Base-by-base conservation (phyloP, 805 yeast species). In the Dipodascus geniculatus region DNA sequence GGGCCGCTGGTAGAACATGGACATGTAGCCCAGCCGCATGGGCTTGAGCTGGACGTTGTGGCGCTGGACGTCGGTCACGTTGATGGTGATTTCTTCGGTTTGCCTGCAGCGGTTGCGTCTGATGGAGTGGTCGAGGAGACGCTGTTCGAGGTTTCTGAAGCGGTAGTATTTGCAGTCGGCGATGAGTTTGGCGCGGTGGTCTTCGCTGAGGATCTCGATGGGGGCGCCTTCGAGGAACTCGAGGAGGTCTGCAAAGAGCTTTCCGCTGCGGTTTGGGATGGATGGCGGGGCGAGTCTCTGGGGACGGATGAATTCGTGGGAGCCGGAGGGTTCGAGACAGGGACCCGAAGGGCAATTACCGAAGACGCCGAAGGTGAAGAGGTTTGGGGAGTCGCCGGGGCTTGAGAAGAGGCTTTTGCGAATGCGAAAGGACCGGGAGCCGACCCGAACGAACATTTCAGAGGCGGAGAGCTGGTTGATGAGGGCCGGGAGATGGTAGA, bases 131-230 rank as follows among this genome's bases (percentile, higher is more conserved):
- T 76, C 75, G n/a, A 85, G 66, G 22, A 89, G 64, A 55, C 74
- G 68, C 68, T 88, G 95, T 64, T 85, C 95, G 38, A 89, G 71
- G 38, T 81, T 88, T 49, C 79, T 69, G 60, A 89, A 83, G 49
- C 91, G 73, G 65, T 87, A 89, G 67, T 85, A 89, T 48, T 77
- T 73, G 58, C 95, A 85, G 63, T 89, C 97, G 51, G 72, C 72
- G 6, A 83, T 65, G 54, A 89, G 70, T 14, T 77, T 66, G 6
- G 68, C 65, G 47, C 96, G 72, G 63, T 82, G 85, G 1, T 67
- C 65, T 44, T 81, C 84, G 53, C 75, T 71, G 48, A 63, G 61
- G 17, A 85, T 72, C 1, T 71, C 69, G 19, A 78, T 59, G 2
- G 69, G 63, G 38, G 79, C 76, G 0, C 90, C 90, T 56, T 76